These are phyloP conservation scores for Phanerochaete sordida DNA, from an alignment of 768 basidiomycete genomes.

Conservation along the genomic window DNA sequence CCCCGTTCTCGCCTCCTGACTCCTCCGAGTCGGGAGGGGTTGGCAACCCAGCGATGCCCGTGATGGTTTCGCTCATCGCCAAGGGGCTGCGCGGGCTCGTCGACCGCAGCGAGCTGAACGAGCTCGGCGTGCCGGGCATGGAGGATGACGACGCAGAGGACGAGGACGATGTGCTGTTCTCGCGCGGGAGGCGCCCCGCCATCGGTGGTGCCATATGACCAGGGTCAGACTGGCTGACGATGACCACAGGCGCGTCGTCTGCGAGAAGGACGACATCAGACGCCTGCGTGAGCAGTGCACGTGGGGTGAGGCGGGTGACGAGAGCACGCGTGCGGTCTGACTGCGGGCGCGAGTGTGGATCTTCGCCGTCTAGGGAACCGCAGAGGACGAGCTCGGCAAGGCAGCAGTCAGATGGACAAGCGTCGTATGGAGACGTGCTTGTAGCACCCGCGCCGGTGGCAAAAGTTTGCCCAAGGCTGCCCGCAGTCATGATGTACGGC, in stretches of 20 bases:
- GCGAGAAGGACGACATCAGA: conserved; percentile 30
- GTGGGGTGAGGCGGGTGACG: conserved; percentile 14
- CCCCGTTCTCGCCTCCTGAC: conserved; percentile 6
- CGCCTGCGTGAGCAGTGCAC: conserved; percentile 29
- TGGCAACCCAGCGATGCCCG: conserved; percentile 13
- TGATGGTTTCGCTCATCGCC: not conserved
- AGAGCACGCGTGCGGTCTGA: not conserved
- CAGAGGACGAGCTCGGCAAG: conserved; percentile 32
- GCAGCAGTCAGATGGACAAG: conserved; percentile 25
- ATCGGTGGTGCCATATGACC: not conserved
- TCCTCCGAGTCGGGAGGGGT: conserved; percentile 32
- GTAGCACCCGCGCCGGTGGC: conserved; percentile 6
- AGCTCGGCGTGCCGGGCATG: not conserved
- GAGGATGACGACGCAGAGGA: not conserved
- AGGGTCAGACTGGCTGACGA: conserved; percentile 10
- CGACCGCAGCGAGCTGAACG: not conserved
- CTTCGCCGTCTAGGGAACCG: conserved; percentile 30
- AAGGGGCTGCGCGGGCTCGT: conserved; percentile 4
- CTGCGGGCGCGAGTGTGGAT: not conserved
- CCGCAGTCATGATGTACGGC: conserved; percentile 27
- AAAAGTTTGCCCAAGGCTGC: conserved; percentile 23
- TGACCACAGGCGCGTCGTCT: conserved; percentile 6
- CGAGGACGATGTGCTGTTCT: not conserved
- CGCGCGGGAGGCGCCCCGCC: not conserved
- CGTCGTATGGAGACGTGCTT: conserved; percentile 5